These are phyloP conservation scores for Cadophora sp. DNA, from an alignment of 2,329 filamentous ascomycete genomes.

Conservation along the genomic window DNA sequence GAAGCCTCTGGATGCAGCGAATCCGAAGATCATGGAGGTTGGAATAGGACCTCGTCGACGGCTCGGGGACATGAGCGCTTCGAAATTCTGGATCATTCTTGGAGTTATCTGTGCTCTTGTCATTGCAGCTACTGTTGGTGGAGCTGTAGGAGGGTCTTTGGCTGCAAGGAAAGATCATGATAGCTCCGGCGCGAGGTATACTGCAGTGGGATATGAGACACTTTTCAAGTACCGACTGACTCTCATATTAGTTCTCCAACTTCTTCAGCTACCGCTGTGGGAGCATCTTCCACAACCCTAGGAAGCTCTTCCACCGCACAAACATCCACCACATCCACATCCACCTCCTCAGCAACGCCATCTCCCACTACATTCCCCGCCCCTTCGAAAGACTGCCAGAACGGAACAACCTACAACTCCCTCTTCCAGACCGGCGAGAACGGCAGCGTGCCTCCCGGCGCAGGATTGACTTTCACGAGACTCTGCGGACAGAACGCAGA, in stretches of 20 bases:
- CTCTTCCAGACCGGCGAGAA: background rate
- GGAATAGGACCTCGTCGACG: background rate
- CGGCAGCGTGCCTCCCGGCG: background rate
- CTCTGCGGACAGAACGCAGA: background rate
- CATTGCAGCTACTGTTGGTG: slow-evolving; percentile 12
- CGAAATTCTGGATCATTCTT: slow-evolving; percentile 10
- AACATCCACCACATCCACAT: background rate
- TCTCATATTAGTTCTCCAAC: background rate
- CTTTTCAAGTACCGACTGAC: background rate
- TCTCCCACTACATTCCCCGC: background rate
- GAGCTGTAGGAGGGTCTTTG: slow-evolving; percentile 13
- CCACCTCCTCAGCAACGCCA: background rate
- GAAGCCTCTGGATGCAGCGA: background rate
- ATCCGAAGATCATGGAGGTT: slow-evolving; percentile 1
- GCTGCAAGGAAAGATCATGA: slow-evolving; percentile 6
- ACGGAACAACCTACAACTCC: slow-evolving; percentile 7
- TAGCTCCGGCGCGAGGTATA: slow-evolving; percentile 1
- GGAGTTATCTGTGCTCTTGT: slow-evolving; percentile 10
- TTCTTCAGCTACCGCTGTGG: background rate
- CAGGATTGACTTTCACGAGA: background rate
- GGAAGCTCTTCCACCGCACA: background rate
- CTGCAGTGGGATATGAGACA: background rate
- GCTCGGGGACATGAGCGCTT: slow-evolving; percentile 15
- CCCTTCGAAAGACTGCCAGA: slow-evolving; percentile 7
- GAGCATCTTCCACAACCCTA: background rate